Evolutionary conservation across 2,329 filamentous ascomycete genomes (phyloP), one percentile per base, ranked within the genome.

Genomic region (Xylogone sp.): DNA sequence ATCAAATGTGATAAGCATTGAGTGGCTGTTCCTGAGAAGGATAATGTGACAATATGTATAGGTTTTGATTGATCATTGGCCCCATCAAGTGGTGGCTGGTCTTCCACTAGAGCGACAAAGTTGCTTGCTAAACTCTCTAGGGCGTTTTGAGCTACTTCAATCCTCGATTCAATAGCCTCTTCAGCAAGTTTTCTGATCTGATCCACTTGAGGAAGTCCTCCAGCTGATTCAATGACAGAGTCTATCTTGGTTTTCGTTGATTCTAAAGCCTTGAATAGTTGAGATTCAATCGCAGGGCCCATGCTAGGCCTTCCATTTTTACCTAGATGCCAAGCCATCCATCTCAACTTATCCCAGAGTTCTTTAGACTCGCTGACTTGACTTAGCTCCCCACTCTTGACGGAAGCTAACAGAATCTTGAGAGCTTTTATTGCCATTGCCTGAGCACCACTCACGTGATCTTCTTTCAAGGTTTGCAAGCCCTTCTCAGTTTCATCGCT

Each of bases 291-390:
- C 1, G 82, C 76, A 0, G 83, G 78, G 1, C 77, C 77, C 83
- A 87, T 87, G 62, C 78, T 83, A 55, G 83, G 81, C n/a, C 82
- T 75, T 0, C 82, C 81, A 49, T 84, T 83, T 59, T 84, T 84
- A 66, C 79, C 82, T 1, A 88, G 68, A 63, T 86, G 79, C 78
- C 84, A 87, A 2, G 76, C 79, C 2, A 72, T 73, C 69, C 79
- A 75, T 13, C 79, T 72, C n/a, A 78, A 63, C 22, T 72, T 74
- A 21, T 64, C 65, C 82, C 83, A 87, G 75, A 81, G 83, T 6
- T 63, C 65, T 1, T 73, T 60, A 19, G 63, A 47, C 18, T 48
- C 54, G 3, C 55, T 50, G 2, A 61, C 22, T 6, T 67, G 63
- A 34, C 24, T 20, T 42, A 60, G 48, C 74, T 66, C 45, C 63